phyloP scores from a whole-genome alignment of 495 filamentous ascomycete species.

The Penicillium antarcticum region DNA sequence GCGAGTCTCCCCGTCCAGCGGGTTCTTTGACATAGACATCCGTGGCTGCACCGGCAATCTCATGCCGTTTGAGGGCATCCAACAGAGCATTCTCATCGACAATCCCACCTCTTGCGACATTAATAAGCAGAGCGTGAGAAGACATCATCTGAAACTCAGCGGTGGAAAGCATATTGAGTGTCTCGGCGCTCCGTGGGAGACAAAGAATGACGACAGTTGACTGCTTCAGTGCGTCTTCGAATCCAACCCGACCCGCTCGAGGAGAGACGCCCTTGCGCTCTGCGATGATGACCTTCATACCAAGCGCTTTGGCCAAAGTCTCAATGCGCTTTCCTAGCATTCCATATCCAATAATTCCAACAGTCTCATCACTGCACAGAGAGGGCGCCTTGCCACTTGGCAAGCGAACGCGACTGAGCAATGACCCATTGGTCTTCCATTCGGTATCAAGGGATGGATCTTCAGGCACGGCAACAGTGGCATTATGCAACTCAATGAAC shows the following conservation, averaged over 20 bases:
- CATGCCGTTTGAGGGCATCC: slow-evolving; percentile 37
- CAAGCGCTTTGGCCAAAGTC: slow-evolving; percentile 30
- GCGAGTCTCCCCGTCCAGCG: slow-evolving; percentile 24
- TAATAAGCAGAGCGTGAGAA: slow-evolving; percentile 46
- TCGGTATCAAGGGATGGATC: slow-evolving; percentile 6
- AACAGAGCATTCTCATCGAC: slow-evolving; percentile 52
- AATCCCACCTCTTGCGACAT: slow-evolving; percentile 56
- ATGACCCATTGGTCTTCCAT: slow-evolving; percentile 20
- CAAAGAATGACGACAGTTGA: slow-evolving; percentile 46
- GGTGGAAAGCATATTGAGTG: slow-evolving; percentile 41
- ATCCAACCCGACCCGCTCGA: slow-evolving; percentile 35
- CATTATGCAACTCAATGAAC: slow-evolving; percentile 34
- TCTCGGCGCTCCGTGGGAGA: slow-evolving; percentile 40
- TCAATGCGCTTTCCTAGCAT: slow-evolving; percentile 42
- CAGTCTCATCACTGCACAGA: slow-evolving; percentile 39
- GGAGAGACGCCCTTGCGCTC: slow-evolving; percentile 40
- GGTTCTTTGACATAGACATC: slow-evolving; percentile 57
- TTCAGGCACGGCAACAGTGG: neutral
- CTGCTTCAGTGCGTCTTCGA: slow-evolving; percentile 38
- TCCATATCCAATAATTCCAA: slow-evolving; percentile 53
- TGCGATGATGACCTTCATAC: slow-evolving; percentile 51
- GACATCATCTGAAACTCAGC: slow-evolving; percentile 50
- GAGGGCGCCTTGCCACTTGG: slow-evolving; percentile 35
- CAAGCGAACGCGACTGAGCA: slow-evolving; percentile 15
- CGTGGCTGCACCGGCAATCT: slow-evolving; percentile 49